Evolutionary conservation across 2,329 filamentous ascomycete genomes (phyloP), one percentile per base, ranked within the genome.

Genomic region (Aaosphaeria arxii): DNA sequence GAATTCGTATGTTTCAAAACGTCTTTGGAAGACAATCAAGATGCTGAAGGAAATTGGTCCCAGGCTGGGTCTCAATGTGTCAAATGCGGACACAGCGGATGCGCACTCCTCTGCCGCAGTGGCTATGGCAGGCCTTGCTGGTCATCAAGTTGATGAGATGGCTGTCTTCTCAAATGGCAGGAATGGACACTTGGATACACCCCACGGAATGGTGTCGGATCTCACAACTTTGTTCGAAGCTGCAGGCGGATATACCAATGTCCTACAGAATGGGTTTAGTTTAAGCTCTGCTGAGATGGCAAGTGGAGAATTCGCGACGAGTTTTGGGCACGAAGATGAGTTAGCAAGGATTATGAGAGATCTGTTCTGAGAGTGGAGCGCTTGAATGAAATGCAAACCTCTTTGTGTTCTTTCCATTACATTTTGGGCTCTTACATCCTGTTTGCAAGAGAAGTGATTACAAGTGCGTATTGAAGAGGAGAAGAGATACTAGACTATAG

Each of bases 31-130:
- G 53, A 89, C 85, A 0, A 83, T 90, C 45, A 78, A 79, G 40
- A 82, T 84, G 0, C 77, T 91, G 35, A 88, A 88, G 57, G 83
- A 88, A 50, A 83, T 89, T 5, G 87, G 85, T 0, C 85, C 86
- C 1, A 80, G 83, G 17, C 78, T 91, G 1, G 87, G 87, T 0
- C 75, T 87, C 17, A 70, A 71, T 47, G 63, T 68, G 11, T 70
- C 73, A n/a, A 73, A 71, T 43, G 53, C 61, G 4, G 72, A 76
- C 38, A 67, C 74, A 2, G 69, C 72, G 17, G 82, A 85, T 52
- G 75, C 81, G 11, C 82, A 83, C 59, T 83, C 81, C 2, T 79
- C 77, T 24, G 83, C 83, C 3, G 83, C 83, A 1, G 79, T 85
- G 5, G 82, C 83, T 6, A 85, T 86, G 83, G 83, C 82, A 7